Evolutionary conservation across 441 rosid genomes (phyloP), one percentile per base, ranked within the genome.

Genomic region (Euphorbia corollata): DNA sequence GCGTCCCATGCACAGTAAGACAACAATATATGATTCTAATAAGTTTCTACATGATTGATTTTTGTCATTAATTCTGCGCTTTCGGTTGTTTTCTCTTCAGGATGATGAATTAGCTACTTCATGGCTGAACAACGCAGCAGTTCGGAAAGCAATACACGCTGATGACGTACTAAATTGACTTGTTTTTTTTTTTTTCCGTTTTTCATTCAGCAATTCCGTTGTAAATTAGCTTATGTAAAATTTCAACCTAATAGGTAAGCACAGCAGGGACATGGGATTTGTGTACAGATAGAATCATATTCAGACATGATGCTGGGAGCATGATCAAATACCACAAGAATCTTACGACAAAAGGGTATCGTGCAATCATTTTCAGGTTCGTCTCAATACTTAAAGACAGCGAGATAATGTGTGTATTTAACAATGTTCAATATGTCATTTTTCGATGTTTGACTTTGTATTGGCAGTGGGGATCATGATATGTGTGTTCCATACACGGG

Each of bases 401-500:
- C 10, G 39, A 32, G 1, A 11, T 41, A 34, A 15, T 30, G 47
- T 39, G 13, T 20, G 12, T 48, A 24, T 43, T 8, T 43, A 45
- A 27, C 41, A 24, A 18, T 20, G 53, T 2, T 22, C 30, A 61
- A 0, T 61, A 0, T 4, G 45, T 36, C 13, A 27, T 13, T 1
- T 24, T 23, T 57, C 27, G 18, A 57, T 54, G 20, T 20, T 19
- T 54, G 58, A 54, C 30, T 54, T 53, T 48, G 20, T 27, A 1
- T 22, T 27, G 10, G 73, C 77, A 93, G 96, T 5, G 99, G 95
- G 48, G 97, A 92, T 82, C 96, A 88, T 43, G 98, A 89, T 71
- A 79, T 89, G 97, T 85, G 91, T 62, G 89, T 93, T 69, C 98
- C 95, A 8, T 89, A 72, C 79, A 93, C 98, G 2, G 95, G 97